phyloP scores from a whole-genome alignment of 2,329 filamentous ascomycete genomes.

The Colletotrichum aenigma region DNA sequence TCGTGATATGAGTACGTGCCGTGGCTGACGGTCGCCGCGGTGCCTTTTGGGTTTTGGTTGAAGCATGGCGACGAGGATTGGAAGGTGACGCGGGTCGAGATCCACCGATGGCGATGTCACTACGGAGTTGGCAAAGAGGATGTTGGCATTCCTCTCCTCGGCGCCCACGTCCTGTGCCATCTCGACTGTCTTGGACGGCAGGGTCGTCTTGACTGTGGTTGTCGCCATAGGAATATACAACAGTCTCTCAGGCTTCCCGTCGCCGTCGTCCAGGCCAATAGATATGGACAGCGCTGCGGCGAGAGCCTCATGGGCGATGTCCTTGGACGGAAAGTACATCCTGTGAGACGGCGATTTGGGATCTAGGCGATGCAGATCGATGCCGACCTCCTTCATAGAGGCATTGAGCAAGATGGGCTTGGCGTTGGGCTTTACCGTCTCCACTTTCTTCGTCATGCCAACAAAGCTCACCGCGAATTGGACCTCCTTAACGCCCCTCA shows the following conservation, averaged over 20 bases:
- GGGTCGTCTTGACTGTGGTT: slow-evolving; percentile 89
- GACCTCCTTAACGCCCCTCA: slow-evolving; percentile 93
- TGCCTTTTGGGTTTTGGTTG: slow-evolving; percentile 52
- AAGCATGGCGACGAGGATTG: slow-evolving; percentile 79
- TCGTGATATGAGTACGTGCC: slow-evolving; percentile 79
- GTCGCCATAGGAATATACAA: slow-evolving; percentile 97
- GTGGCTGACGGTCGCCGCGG: slow-evolving; percentile 31
- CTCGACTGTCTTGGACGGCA: slow-evolving; percentile 93
- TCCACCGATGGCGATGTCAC: slow-evolving; percentile 95
- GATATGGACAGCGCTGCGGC: slow-evolving; percentile 92
- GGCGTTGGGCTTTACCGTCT: slow-evolving; percentile 68
- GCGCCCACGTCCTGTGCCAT: slow-evolving; percentile 74
- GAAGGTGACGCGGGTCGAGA: slow-evolving; percentile 88
- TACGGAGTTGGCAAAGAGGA: slow-evolving; percentile 94
- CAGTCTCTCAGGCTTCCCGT: slow-evolving; percentile 82
- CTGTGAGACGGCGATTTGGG: slow-evolving; percentile 92
- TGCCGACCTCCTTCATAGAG: slow-evolving; percentile 94
- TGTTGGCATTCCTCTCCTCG: slow-evolving; percentile 91
- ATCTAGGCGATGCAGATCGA: slow-evolving; percentile 91
- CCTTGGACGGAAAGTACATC: slow-evolving; percentile 95
- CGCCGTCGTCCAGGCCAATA: slow-evolving; percentile 88
- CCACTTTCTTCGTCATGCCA: slow-evolving; percentile 81
- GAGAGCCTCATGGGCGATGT: slow-evolving; percentile 93
- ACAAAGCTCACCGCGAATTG: slow-evolving; percentile 94
- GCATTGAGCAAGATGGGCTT: slow-evolving; percentile 82